Evolutionary conservation across 2,329 filamentous ascomycete species (phyloP).

Genomic region (Hypoxylon sp.): DNA sequence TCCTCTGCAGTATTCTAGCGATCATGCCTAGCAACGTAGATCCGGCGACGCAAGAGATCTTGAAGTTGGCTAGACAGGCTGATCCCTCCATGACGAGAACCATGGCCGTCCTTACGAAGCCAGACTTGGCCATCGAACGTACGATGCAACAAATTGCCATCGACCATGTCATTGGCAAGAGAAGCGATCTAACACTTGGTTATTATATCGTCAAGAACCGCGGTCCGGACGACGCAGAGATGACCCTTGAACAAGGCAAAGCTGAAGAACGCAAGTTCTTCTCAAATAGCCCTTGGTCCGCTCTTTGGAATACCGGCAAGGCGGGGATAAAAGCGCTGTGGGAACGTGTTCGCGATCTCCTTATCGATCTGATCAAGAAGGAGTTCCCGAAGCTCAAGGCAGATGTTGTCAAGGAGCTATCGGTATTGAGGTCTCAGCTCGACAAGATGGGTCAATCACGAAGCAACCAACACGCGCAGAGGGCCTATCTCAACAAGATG

Average conservation of each 20-base stretch:
- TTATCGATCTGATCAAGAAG: slow-evolving; percentile 59
- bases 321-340: slow-evolving; percentile 58
- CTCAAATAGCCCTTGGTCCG: slow-evolving; percentile 55
- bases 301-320: slow-evolving; percentile 45
- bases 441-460: slow-evolving; percentile 49
- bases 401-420: slow-evolving; percentile 46
- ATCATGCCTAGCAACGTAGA: slow-evolving; percentile 58
- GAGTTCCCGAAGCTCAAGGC: slow-evolving; percentile 52
- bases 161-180: slow-evolving; percentile 60
- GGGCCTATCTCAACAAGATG: slow-evolving; percentile 50
- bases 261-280: slow-evolving; percentile 59
- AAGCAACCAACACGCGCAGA: slow-evolving; percentile 46
- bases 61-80: slow-evolving; percentile 56
- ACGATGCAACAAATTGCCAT: slow-evolving; percentile 58
- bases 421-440: slow-evolving; percentile 15
- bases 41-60: slow-evolving; percentile 58
- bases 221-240: slow-evolving; percentile 58
- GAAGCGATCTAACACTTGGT: slow-evolving; percentile 60
- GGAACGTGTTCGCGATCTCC: slow-evolving; percentile 55
- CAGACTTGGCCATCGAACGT: slow-evolving; percentile 65
- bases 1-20: slow-evolving; percentile 49
- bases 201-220: slow-evolving; percentile 67
- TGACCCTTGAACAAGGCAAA: slow-evolving; percentile 54
- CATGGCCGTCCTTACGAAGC: slow-evolving; percentile 62
- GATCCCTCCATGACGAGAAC: slow-evolving; percentile 52